Evolutionary conservation across 305 asterid species (phyloP), one percentile per base, ranked within the genome.

Genomic region (Fraxinus sp.): DNA sequence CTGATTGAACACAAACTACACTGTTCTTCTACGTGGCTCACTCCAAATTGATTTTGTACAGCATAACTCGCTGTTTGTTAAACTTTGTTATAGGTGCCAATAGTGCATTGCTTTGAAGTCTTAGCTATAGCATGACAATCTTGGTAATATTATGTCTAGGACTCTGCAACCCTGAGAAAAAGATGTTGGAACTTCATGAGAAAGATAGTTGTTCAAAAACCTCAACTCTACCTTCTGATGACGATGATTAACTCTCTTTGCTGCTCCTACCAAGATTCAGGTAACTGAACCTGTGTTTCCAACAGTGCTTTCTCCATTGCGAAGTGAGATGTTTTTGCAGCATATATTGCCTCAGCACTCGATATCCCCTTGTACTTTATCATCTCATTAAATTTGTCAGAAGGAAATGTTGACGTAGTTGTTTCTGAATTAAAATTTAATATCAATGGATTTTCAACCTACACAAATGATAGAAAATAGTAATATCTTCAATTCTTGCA

Each of bases 131-230:
- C 78, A 39, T 72, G 77, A 77, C 64, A 39, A 30, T 80, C 20
- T 57, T 80, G 76, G 62, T 14, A 5, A 35, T 79, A 57, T 75
- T 80, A 24, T 80, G 73, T 86, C 1, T 81, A 94, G 99, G 99
- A 77, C 96, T 97, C 16, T 97, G 98, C 88, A 89, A 90, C 78
- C 98, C 99, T 0, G 98, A 94, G 91, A 92, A 91, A 89, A 94
- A 85, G 89, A 87, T 97, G 94, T 79, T 92, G 93, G 98, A 94
- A 88, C 99, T 93, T 84, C 99, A 97, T 39, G 87, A 80, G 41
- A 86, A 73, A 77, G 97, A 90, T 16, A 85, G 84, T 39, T 96
- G 99, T 86, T 91, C 97, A 1, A 94, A 92, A 84, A 93, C 98
- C 87, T 86, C 98, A 4, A 96, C 98, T 52, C 83, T 89, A 81